Percentiles rank a stretch among this genome's conserved stretches.
These are phyloP conservation scores for Euptelea pleiosperma DNA, from an alignment of 164 flowering plant species.

Conservation along the genomic window DNA sequence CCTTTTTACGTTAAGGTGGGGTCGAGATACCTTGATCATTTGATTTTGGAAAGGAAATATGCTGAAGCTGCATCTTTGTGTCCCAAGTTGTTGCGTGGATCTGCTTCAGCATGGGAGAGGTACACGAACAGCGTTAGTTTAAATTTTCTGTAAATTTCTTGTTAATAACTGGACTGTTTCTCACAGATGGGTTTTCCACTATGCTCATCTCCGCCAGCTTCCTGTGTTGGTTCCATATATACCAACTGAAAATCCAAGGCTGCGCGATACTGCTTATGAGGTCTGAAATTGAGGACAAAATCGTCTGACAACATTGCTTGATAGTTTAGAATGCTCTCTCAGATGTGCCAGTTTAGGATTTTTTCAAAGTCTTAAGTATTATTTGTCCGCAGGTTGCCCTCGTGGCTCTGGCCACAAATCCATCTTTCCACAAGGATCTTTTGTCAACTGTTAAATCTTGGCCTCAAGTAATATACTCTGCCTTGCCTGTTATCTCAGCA, in stretches of 20 bases:
- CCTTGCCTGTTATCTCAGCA: constrained; percentile 78
- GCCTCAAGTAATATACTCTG: constrained; percentile 85
- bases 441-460: constrained; percentile 81
- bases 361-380: not conserved
- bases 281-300: constrained; percentile 30
- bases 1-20: constrained; percentile 60
- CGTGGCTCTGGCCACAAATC: constrained; percentile 86
- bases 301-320: constrained; percentile 2
- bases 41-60: constrained; percentile 93
- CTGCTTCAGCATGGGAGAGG: constrained; percentile 99
- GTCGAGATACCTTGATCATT: constrained; percentile 90
- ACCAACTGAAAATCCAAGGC: constrained; percentile 82
- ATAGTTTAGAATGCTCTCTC: not conserved
- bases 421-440: constrained; percentile 81
- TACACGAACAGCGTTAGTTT: constrained; percentile 18
- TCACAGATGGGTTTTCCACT: constrained; percentile 94
- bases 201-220: constrained; percentile 98
- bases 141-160: constrained; percentile 3
- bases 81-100: constrained; percentile 91
- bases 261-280: constrained; percentile 97
- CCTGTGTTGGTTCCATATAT: constrained; percentile 89
- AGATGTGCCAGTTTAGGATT: not conserved
- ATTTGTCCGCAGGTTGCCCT: constrained; percentile 69
- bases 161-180: constrained; percentile 16
- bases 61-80: constrained; percentile 96